A percentile compares a stretch with the other conserved stretches of the same genome.
Evolutionary conservation across 805 yeast genomes (phyloP).

Genomic region (Candida montana): DNA sequence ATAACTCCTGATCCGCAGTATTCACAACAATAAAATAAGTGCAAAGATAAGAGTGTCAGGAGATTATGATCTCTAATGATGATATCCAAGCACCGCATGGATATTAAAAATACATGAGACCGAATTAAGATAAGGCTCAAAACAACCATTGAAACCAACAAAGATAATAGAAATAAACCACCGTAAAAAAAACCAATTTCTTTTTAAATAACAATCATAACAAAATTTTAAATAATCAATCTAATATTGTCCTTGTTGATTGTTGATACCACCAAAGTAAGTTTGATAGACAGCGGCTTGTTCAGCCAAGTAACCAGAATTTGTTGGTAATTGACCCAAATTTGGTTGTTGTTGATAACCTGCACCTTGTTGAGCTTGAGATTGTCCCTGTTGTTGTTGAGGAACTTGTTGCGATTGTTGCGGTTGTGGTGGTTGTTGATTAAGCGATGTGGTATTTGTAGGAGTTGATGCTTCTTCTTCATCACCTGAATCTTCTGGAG

Average conservation of each 20-base stretch:
- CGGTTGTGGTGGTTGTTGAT: conserved; percentile 22
- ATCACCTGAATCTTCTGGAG: conserved; percentile 71
- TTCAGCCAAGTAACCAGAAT: conserved; percentile 46
- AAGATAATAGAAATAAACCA: too few relatives aligned
- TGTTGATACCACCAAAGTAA: conserved; percentile 53
- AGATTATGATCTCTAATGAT: too few relatives aligned
- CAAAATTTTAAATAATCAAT: background rate
- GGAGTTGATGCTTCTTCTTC: conserved; percentile 36
- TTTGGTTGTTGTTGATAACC: conserved; percentile 37
- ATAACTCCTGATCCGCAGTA: too few relatives aligned
- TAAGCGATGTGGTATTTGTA: conserved; percentile 27
- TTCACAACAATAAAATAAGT: too few relatives aligned
- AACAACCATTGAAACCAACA: too few relatives aligned
- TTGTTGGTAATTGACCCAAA: conserved; percentile 36
- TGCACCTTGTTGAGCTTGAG: conserved; percentile 23
- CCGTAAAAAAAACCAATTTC: too few relatives aligned
- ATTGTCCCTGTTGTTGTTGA: conserved; percentile 13
- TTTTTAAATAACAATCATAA: background rate
- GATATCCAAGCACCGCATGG: too few relatives aligned
- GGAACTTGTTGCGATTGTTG: conserved; percentile 23
- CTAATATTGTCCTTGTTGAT: conserved; percentile 51
- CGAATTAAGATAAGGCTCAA: too few relatives aligned
- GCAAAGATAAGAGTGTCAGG: too few relatives aligned
- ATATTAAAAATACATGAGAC: too few relatives aligned
- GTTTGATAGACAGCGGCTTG: conserved; percentile 57